Evolutionary conservation across 1,284 basidiomycete genomes (phyloP).

Genomic region (Hypsizygus ulmarius): DNA sequence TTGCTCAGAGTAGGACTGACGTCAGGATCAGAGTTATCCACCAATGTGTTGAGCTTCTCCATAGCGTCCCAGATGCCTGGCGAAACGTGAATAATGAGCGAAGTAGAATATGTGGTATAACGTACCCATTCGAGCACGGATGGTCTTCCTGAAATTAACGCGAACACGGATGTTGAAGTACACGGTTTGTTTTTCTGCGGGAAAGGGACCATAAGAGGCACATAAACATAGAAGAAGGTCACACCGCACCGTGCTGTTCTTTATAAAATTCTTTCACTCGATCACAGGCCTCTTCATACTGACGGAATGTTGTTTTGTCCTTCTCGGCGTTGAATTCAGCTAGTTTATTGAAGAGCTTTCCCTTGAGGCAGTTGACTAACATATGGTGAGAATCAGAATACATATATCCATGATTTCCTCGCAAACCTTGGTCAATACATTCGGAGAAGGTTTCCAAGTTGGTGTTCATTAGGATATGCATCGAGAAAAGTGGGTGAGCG

Average conservation of each 20-base stretch:
- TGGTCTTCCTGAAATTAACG: conserved; percentile 62
- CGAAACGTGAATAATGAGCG: neutral
- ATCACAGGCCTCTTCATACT: conserved; percentile 80
- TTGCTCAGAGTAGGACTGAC: conserved; percentile 39
- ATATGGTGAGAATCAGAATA: too few relatives aligned
- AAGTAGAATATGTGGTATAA: neutral
- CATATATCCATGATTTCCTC: too few relatives aligned
- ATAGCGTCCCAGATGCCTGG: conserved; percentile 79
- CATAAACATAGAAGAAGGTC: too few relatives aligned
- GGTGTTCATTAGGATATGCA: too few relatives aligned
- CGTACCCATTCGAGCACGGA: conserved; percentile 61
- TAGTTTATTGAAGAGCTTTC: conserved; percentile 56
- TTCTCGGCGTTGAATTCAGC: conserved; percentile 73
- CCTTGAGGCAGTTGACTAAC: conserved; percentile 71
- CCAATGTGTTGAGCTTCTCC: conserved; percentile 82
- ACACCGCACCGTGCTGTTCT: conserved; percentile 86
- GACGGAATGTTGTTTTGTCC: conserved; percentile 73
- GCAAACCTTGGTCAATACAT: too few relatives aligned
- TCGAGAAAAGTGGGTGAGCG: too few relatives aligned
- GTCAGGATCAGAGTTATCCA: conserved; percentile 87
- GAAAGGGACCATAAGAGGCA: too few relatives aligned
- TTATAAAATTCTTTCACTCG: conserved; percentile 86
- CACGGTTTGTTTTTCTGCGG: conserved; percentile 79
- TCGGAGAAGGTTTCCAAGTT: too few relatives aligned
- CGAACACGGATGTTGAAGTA: conserved; percentile 78